Conservation (phyloP, 441 rosid species). For the Breynia disticha region DNA sequence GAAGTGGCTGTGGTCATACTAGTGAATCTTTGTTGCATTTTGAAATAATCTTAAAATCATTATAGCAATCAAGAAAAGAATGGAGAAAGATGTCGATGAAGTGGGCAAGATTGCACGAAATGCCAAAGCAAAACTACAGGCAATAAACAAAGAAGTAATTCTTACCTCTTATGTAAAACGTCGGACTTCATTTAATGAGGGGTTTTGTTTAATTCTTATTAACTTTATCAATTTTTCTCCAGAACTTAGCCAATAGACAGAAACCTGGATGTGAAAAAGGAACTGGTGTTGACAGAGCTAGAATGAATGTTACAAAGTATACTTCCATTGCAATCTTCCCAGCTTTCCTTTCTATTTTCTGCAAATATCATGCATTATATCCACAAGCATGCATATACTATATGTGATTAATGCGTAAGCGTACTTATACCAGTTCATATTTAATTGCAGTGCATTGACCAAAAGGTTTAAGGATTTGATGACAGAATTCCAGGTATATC, state of each 20-base stretch:
- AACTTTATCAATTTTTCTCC: slow-evolving; percentile 5
- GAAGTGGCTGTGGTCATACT: not conserved
- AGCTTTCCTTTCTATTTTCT: too few species aligned
- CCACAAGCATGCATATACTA: not conserved
- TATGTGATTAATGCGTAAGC: not conserved
- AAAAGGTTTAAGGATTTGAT: slow-evolving; percentile 58
- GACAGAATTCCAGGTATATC: slow-evolving; percentile 79
- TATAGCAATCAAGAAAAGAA: slow-evolving; percentile 77
- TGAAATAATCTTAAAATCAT: slow-evolving; percentile 6
- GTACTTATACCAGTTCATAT: not conserved
- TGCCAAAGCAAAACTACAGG: slow-evolving; percentile 67
- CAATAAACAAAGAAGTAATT: slow-evolving; percentile 64
- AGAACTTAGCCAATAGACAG: slow-evolving; percentile 77
- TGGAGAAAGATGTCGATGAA: slow-evolving; percentile 88
- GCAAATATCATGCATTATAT: too few species aligned
- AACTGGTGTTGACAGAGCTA: slow-evolving; percentile 76
- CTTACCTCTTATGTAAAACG: not conserved
- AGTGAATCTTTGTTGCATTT: not conserved
- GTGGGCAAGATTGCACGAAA: slow-evolving; percentile 78
- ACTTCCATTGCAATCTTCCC: slow-evolving; percentile 5
- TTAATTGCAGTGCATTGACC: slow-evolving; percentile 49
- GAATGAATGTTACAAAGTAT: slow-evolving; percentile 77
- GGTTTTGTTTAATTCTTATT: not conserved
- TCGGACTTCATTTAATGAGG: not conserved
- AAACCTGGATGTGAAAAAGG: slow-evolving; percentile 91